Evolutionary conservation across 345 rosid species (phyloP).

Genomic region (Corchorus capsularis): DNA sequence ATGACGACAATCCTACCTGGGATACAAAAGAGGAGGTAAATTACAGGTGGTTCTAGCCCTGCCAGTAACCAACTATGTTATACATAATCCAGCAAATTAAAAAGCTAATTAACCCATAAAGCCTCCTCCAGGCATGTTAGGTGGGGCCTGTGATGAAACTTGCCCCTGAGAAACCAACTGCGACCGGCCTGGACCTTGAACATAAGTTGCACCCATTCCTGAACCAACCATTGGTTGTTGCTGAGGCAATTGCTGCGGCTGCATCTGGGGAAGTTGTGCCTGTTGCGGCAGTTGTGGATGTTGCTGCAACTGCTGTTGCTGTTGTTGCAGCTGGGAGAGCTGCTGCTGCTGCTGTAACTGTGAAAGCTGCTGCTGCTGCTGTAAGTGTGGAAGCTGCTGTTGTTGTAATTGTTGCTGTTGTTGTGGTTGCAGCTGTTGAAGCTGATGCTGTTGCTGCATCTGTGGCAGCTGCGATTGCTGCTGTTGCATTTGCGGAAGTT

Average conservation of each 20-base stretch:
- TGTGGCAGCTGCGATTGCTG: slow-evolving; percentile 30
- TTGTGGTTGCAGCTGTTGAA: slow-evolving; percentile 24
- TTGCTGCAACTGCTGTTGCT: slow-evolving; percentile 26
- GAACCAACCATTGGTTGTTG: slow-evolving; percentile 78
- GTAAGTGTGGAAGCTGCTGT: slow-evolving; percentile 34
- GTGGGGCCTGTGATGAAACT: slow-evolving; percentile 68
- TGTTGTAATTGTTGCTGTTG: slow-evolving; percentile 21
- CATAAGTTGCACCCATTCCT: slow-evolving; percentile 75
- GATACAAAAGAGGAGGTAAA: not conserved
- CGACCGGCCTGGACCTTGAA: slow-evolving; percentile 64
- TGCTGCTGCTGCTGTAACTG: slow-evolving; percentile 44
- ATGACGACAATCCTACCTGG: not conserved
- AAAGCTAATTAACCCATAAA: slow-evolving; percentile 40
- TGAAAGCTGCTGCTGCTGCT: slow-evolving; percentile 37
- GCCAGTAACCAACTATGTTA: no score
- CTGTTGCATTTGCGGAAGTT: slow-evolving; percentile 34
- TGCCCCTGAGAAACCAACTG: slow-evolving; percentile 67
- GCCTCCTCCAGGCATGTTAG: slow-evolving; percentile 77
- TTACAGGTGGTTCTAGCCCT: not conserved
- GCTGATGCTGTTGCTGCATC: slow-evolving; percentile 27
- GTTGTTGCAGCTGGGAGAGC: slow-evolving; percentile 33
- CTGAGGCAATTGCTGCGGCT: slow-evolving; percentile 40
- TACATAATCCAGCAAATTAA: not conserved
- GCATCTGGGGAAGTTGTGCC: slow-evolving; percentile 40
- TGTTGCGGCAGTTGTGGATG: slow-evolving; percentile 41